Base-by-base conservation (phyloP, 345 rosid species). In the Citrus glauca region DNA sequence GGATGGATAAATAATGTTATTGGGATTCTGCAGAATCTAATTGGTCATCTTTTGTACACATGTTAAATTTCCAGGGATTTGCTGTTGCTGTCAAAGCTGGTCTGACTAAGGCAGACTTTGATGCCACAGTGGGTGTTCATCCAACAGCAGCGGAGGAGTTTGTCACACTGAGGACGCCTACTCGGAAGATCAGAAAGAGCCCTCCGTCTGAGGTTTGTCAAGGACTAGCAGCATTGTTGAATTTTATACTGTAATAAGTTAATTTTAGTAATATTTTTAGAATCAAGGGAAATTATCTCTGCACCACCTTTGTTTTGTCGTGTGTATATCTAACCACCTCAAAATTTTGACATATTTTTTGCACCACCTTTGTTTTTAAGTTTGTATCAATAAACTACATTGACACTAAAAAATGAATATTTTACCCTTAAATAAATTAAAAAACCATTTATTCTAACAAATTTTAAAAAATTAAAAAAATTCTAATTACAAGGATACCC, bases 81-180 rank as follows among this genome's bases (percentile, higher is more conserved):
- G 97, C 98, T 6, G 90, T 95, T 77, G 99, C 98, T 66, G 84
- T 95, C 37, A 95, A 93, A 87, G 98, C 96, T 81, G 97, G 99
- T 57, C 86, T 95, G 84, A 92, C 96, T 4, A 95, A 95, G 84
- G 90, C 87, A 7, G 98, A 93, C 82, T 91, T 93, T 71, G 98
- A 95, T 90, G 82, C 90, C 38, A 95, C 97, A 4, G 91, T 93
- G 61, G 98, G 99, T 84, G 77, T 95, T 85, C 99, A 95, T 75
- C 99, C 98, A 24, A 95, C 97, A 71, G 81, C 97, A 1, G 96
- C 96, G 32, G 98, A 93, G 86, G 98, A 95, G 85, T 88, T 95
- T 62, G 98, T 95, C 74, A 95, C 96, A 7, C 89, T 92, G 98
- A 91, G 98, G 84, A 87, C 87, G 57, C 96, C 97, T 73, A 85